Percentiles rank a stretch among this genome's conserved stretches.
Evolutionary conservation across 1,139 yeast species (phyloP).

Genomic region (Geotrichum reessii): DNA sequence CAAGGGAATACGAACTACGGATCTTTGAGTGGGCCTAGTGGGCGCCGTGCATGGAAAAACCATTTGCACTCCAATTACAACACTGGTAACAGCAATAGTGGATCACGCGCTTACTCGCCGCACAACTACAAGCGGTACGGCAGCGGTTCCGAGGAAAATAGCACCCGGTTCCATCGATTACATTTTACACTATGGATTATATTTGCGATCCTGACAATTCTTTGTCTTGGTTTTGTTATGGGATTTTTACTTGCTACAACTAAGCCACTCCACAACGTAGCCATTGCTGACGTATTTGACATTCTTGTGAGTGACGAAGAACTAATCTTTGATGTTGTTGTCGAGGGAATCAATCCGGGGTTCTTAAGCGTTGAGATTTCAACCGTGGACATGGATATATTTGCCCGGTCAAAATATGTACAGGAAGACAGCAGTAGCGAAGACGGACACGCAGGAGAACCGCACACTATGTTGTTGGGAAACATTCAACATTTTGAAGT

Average conservation of each 20-base stretch:
- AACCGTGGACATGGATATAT: conserved; percentile 73
- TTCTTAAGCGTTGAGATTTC: conserved; percentile 60
- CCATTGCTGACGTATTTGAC: conserved; percentile 56
- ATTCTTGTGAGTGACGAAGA: conserved; percentile 81
- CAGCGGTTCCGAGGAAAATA: conserved; percentile 19
- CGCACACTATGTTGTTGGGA: conserved; percentile 70
- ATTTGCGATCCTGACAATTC: conserved; percentile 27
- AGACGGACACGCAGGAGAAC: conserved; percentile 15
- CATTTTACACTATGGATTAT: conserved; percentile 32
- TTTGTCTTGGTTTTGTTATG: conserved; percentile 57
- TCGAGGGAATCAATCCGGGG: conserved; percentile 85
- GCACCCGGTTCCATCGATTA: conserved; percentile 25
- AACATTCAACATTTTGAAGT: conserved; percentile 61
- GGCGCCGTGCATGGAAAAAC: background rate
- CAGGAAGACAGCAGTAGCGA: conserved; percentile 24
- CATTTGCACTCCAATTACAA: background rate
- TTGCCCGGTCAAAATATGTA: conserved; percentile 69
- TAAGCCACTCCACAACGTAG: conserved; percentile 68
- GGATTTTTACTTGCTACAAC: conserved; percentile 86
- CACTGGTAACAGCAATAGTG: background rate
- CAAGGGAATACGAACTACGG: background rate
- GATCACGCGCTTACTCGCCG: conserved; percentile 29
- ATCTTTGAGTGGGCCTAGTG: background rate
- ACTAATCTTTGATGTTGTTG: conserved; percentile 67
- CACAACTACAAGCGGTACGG: conserved; percentile 32